phyloP scores from a whole-genome alignment of 2,329 filamentous ascomycete genomes.

The Phialophora verrucosa region DNA sequence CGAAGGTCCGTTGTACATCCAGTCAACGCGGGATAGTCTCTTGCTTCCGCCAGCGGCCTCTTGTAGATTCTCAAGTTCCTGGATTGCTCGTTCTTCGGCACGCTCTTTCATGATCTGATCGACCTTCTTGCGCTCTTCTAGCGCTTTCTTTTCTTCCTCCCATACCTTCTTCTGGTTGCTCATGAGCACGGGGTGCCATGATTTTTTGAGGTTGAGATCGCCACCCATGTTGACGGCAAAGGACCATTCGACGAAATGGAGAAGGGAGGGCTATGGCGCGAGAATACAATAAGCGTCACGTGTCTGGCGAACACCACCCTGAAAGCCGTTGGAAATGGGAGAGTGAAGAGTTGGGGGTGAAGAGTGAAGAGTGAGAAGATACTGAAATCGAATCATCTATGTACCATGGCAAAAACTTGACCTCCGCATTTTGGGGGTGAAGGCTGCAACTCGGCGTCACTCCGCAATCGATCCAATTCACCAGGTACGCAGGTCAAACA shows the following conservation, averaged over 20 bases:
- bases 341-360: background rate
- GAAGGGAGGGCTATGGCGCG: background rate
- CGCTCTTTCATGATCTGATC: slow-evolving; percentile 91
- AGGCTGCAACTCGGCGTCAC: slow-evolving; percentile 9
- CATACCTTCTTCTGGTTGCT: slow-evolving; percentile 91
- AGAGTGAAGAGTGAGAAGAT: background rate
- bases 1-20: slow-evolving; percentile 95
- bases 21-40: slow-evolving; percentile 83
- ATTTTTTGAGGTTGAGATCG: slow-evolving; percentile 76
- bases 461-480: background rate
- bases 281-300: background rate
- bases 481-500: background rate
- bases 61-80: slow-evolving; percentile 87
- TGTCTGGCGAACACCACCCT: background rate
- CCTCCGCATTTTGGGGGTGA: slow-evolving; percentile 21
- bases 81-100: slow-evolving; percentile 88
- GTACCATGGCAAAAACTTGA: background rate
- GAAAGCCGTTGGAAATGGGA: background rate
- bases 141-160: slow-evolving; percentile 87
- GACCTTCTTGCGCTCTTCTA: slow-evolving; percentile 92
- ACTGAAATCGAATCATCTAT: background rate
- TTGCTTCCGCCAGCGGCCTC: slow-evolving; percentile 86
- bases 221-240: slow-evolving; percentile 74
- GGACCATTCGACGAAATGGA: background rate
- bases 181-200: slow-evolving; percentile 90